phyloP scores from a whole-genome alignment of 352 stramenopile genomes.

The Aphanomyces astaci region DNA sequence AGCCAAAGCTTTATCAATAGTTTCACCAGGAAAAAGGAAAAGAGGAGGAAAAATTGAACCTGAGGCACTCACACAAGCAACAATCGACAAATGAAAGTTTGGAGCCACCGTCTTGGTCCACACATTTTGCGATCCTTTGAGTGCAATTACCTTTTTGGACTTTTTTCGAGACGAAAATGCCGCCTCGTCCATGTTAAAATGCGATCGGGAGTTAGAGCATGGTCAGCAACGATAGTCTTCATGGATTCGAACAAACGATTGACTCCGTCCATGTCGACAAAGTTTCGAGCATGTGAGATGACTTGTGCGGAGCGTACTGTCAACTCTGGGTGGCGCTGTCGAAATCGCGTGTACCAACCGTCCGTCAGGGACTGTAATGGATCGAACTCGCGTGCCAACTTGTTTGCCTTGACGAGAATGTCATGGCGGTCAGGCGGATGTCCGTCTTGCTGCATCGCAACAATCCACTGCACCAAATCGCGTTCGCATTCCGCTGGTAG shows the following conservation, averaged over 20 bases:
- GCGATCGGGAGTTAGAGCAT: background rate
- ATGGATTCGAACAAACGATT: constrained; percentile 21
- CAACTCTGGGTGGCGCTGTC: constrained; percentile 20
- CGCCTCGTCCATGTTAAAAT: constrained; percentile 32
- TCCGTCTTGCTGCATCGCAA: constrained; percentile 23
- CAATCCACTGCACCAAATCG: constrained; percentile 24
- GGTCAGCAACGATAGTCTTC: constrained; percentile 18
- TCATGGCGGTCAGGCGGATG: constrained; percentile 8
- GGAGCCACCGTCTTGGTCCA: constrained; percentile 21
- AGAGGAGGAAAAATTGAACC: constrained; percentile 19
- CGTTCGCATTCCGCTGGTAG: background rate
- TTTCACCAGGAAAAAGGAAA: constrained; percentile 25
- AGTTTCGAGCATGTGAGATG: constrained; percentile 21
- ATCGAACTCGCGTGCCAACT: background rate
- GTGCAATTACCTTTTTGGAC: constrained; percentile 23
- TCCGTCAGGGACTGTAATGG: background rate
- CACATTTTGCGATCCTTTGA: constrained; percentile 27
- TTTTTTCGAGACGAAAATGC: constrained; percentile 23
- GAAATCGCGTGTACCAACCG: constrained; percentile 28
- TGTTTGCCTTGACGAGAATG: constrained; percentile 24
- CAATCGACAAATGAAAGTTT: constrained; percentile 30
- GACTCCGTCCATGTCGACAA: constrained; percentile 7
- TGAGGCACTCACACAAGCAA: constrained; percentile 25
- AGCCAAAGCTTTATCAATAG: background rate
- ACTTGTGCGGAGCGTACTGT: constrained; percentile 18